A percentile compares a stretch with the other conserved stretches of the same genome.
Conservation (phyloP, 306 rosid genomes). For the Lotus japonicus region DNA sequence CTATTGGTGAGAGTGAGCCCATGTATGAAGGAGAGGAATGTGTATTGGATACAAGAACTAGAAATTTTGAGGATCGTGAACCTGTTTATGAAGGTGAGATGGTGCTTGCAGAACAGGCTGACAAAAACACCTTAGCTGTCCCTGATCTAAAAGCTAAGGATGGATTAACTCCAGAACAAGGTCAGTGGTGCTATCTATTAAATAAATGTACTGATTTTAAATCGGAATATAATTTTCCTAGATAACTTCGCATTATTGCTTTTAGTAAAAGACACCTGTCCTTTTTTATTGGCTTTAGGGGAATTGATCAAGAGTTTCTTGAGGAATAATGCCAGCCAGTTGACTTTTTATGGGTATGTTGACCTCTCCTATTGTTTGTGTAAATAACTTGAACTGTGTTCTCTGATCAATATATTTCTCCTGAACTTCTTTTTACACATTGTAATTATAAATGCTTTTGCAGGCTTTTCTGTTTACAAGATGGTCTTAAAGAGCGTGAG, state of each 20-base stretch:
- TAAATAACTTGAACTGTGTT: slow-evolving; percentile 1
- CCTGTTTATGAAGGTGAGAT: slow-evolving; percentile 96
- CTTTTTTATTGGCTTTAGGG: slow-evolving; percentile 51
- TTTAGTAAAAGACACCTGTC: not conserved
- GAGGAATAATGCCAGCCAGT: slow-evolving; percentile 88
- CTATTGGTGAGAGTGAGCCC: slow-evolving; percentile 72
- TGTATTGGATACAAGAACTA: slow-evolving; percentile 49
- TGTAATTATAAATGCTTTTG: slow-evolving; percentile 26
- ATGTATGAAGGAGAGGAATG: slow-evolving; percentile 97
- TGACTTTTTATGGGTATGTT: slow-evolving; percentile 82
- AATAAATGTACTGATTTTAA: slow-evolving; percentile 7
- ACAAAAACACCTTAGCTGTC: slow-evolving; percentile 49
- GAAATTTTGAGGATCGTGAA: slow-evolving; percentile 52
- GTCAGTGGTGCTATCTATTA: slow-evolving; percentile 31
- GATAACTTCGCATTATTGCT: slow-evolving; percentile 12
- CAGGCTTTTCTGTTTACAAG: slow-evolving; percentile 96
- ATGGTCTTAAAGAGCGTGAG: slow-evolving; percentile 91
- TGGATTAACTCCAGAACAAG: slow-evolving; percentile 74
- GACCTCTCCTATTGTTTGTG: not conserved
- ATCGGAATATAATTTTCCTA: slow-evolving; percentile 8
- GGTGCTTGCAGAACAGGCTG: slow-evolving; percentile 78
- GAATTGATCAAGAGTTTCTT: slow-evolving; percentile 74
- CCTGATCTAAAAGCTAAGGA: slow-evolving; percentile 38
- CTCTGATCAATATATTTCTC: slow-evolving; percentile 8
- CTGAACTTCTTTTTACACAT: not conserved